phyloP scores from a whole-genome alignment of 2,329 filamentous ascomycete species.

The Cladorrhinum sp. region DNA sequence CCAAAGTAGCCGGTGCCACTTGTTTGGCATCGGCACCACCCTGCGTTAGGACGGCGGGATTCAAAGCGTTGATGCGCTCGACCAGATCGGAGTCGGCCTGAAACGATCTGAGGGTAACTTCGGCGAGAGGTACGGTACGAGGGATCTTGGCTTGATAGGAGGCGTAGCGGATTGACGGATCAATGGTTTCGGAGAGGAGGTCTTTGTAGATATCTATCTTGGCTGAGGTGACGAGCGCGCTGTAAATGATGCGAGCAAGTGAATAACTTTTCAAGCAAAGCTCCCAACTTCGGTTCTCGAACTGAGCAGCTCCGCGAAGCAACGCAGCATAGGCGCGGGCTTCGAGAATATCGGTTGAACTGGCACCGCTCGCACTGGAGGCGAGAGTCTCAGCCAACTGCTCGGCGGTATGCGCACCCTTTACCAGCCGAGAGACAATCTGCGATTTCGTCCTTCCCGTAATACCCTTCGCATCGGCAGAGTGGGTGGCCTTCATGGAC shows the following conservation, averaged over 20 bases:
- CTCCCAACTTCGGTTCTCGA: conserved; percentile 88
- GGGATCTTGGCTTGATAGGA: conserved; percentile 89
- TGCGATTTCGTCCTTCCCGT: conserved; percentile 78
- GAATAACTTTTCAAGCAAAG: conserved; percentile 73
- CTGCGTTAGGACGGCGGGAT: conserved; percentile 65
- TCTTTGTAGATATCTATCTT: conserved; percentile 83
- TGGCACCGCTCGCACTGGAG: conserved; percentile 61
- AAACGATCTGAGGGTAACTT: conserved; percentile 77
- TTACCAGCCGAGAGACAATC: conserved; percentile 81
- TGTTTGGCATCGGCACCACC: conserved; percentile 47
- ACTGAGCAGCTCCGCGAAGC: conserved; percentile 71
- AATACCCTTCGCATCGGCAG: conserved; percentile 75
- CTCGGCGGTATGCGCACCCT: conserved; percentile 69
- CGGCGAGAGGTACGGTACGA: conserved; percentile 75
- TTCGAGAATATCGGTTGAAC: conserved; percentile 72
- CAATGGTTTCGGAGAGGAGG: conserved; percentile 77
- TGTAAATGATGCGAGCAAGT: conserved; percentile 77
- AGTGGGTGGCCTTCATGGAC: conserved; percentile 83
- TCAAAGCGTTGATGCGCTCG: conserved; percentile 65
- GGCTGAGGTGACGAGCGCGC: conserved; percentile 61
- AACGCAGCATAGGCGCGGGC: conserved; percentile 79
- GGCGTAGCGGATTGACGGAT: conserved; percentile 90
- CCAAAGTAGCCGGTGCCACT: conserved; percentile 67
- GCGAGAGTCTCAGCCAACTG: conserved; percentile 65
- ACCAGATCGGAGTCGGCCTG: conserved; percentile 62